Evolutionary conservation across 495 filamentous ascomycete genomes (phyloP).

Genomic region (Annulohypoxylon bovei): DNA sequence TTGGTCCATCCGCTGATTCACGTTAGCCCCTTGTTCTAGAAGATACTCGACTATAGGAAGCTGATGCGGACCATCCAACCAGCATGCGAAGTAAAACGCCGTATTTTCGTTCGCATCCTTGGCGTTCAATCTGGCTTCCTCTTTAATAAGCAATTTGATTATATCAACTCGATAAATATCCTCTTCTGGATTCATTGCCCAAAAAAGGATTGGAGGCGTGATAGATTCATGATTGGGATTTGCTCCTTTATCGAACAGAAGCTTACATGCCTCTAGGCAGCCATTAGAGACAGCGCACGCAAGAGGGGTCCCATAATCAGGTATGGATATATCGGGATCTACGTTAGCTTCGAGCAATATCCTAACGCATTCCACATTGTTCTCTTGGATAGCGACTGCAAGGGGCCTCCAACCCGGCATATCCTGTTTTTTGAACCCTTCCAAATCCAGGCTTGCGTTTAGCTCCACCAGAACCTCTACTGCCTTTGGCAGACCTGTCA

Average conservation of each 20-base stretch:
- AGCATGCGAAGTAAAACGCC: background rate
- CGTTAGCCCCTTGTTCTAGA: background rate
- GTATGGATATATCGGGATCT: background rate
- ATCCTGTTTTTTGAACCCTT: background rate
- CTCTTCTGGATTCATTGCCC: background rate
- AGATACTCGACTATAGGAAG: slow-evolving; percentile 1
- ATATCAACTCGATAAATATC: background rate
- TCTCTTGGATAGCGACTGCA: background rate
- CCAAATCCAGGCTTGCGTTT: background rate
- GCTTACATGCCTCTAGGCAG: background rate
- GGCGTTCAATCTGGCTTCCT: background rate
- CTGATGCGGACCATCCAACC: background rate
- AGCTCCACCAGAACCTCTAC: background rate
- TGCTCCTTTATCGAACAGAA: background rate
- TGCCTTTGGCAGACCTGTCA: background rate
- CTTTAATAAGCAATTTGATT: slow-evolving; percentile 1
- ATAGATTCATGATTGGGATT: background rate
- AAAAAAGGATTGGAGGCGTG: background rate
- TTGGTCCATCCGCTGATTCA: too few relatives aligned
- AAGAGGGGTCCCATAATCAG: background rate
- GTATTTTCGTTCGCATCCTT: background rate
- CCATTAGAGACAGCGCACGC: background rate
- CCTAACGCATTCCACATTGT: background rate
- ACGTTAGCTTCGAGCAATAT: background rate
- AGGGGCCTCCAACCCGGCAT: background rate